These are phyloP conservation scores for Arabidopsis thaliana DNA, from an alignment of 345 rosid genomes.

Conservation along the genomic window TAIR10.1 NC_003070.9:5898001-5898500, in stretches of 20 bases:
- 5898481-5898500: slow-evolving; percentile 68
- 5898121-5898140: slow-evolving; percentile 52
- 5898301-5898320: slow-evolving; percentile 50
- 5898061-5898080: slow-evolving; percentile 60
- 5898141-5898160: slow-evolving; percentile 41
- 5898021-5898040: slow-evolving; percentile 70
- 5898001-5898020: slow-evolving; percentile 53
- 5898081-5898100: slow-evolving; percentile 63
- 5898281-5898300: slow-evolving; percentile 63
- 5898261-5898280: slow-evolving; percentile 65
- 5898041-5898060: slow-evolving; percentile 47
- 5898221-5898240: slow-evolving; percentile 9
- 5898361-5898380: slow-evolving; percentile 55
- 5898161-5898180: slow-evolving; percentile 55
- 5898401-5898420: slow-evolving; percentile 57
- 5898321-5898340: slow-evolving; percentile 55
- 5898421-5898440: slow-evolving; percentile 53
- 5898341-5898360: slow-evolving; percentile 68
- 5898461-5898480: slow-evolving; percentile 65
- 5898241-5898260: slow-evolving; percentile 56
- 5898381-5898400: slow-evolving; percentile 45
- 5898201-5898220: slow-evolving; percentile 37
- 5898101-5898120: slow-evolving; percentile 74
- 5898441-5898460: slow-evolving; percentile 45
- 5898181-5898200: slow-evolving; percentile 72